Base-by-base conservation (phyloP, 768 basidiomycete genomes). In the Leccinum broughii region DNA sequence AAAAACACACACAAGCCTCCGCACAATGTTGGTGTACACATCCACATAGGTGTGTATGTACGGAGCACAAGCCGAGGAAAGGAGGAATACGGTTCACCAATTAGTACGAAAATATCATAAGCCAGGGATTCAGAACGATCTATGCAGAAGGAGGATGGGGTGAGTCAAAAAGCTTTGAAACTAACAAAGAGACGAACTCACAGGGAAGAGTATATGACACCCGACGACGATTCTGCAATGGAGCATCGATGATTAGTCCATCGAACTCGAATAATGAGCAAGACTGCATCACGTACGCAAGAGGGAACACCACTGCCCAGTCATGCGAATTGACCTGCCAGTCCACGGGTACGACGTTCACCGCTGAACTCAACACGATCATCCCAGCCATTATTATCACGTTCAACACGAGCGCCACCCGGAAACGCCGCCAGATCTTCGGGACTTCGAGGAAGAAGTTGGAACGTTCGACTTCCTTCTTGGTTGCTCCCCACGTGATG, bases 371-470 rank as follows among this genome's bases (percentile, higher is more conserved):
- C 46, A 92, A 72, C 51, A 94, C 70, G 60, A 85, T 72, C 76
- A 92, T 88, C 48, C 68, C 77, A 3, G 74, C 79, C 57, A 85
- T 76, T 14, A 76, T 57, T 37, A 80, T n/a, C 62, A 85, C 72
- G 32, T 80, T 85, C 50, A 90, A 56, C 26, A 83, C 56, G 65
- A 92, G 78, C 32, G 85, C 80, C 48, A 83, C 64, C 77, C 88
- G 85, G 76, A 92, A 95, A 2, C 92, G 87, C 65, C 85, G 84
- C 74, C 88, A 78, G 69, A 95, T 93, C 64, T 85, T 84, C 17
- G 94, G 93, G 20, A 94, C 85, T 72, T 96, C 93, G 50, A 89
- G 83, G 82, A 90, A 94, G 78, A 96, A 94, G 71, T 94, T 95
- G n/a, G 90, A 91, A 37, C 85, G 81, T 70, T 94, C 88, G 52